These are phyloP conservation scores for Exophiala alcalophila DNA, from an alignment of 2,329 filamentous ascomycete species.

Conservation along the genomic window DNA sequence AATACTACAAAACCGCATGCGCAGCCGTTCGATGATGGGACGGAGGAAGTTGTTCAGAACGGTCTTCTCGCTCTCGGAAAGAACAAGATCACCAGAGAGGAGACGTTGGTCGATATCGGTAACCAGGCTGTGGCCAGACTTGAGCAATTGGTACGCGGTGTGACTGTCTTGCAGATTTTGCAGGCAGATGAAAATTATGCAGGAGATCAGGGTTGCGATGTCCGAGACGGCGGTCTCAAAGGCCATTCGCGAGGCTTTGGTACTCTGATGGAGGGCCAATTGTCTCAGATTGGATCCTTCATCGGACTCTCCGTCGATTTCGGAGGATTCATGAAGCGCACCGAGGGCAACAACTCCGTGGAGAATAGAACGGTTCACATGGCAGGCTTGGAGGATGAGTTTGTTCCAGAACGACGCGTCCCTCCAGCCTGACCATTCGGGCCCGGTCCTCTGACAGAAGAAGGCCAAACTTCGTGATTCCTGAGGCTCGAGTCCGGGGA, in stretches of 20 bases:
- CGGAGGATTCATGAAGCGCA: constrained; percentile 33
- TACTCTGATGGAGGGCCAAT: constrained; percentile 25
- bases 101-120: constrained; percentile 24
- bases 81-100: constrained; percentile 16
- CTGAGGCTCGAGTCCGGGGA: constrained; percentile 21
- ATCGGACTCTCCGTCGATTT: constrained; percentile 22
- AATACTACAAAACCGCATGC: constrained; percentile 28
- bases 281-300: constrained; percentile 22
- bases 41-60: constrained; percentile 26
- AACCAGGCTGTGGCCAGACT: constrained; percentile 25
- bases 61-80: constrained; percentile 26
- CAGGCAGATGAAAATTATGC: constrained; percentile 33
- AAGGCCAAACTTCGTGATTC: constrained; percentile 27
- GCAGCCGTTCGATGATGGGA: constrained; percentile 28
- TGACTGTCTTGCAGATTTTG: constrained; percentile 28
- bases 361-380: constrained; percentile 33
- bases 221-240: constrained; percentile 25
- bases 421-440: constrained; percentile 29
- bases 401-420: constrained; percentile 33
- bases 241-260: constrained; percentile 25
- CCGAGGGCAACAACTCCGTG: constrained; percentile 34
- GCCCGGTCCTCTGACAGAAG: constrained; percentile 27
- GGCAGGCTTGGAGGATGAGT: constrained; percentile 33
- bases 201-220: constrained; percentile 28
- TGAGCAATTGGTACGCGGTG: constrained; percentile 27